Evolutionary conservation across 2,329 filamentous ascomycete species (phyloP).

Genomic region (Mycocentrospora acerina): DNA sequence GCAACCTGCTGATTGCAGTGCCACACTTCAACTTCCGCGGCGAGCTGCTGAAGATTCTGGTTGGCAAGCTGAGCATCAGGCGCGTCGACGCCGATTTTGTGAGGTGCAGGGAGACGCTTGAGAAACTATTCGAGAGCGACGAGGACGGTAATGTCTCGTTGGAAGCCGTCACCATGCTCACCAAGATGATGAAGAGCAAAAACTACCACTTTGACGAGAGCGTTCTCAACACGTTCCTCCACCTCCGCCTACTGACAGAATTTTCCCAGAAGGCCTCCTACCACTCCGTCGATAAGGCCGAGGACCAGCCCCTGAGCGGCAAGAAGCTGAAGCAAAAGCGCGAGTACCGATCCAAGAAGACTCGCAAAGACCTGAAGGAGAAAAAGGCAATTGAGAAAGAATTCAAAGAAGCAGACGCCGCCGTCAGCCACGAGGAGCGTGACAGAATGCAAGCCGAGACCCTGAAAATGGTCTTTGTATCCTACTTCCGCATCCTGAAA

Average conservation of each 20-base stretch:
- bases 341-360: conserved; percentile 85
- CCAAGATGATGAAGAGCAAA: conserved; percentile 92
- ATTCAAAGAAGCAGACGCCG: conserved; percentile 87
- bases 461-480: conserved; percentile 90
- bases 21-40: conserved; percentile 96
- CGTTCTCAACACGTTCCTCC: conserved; percentile 87
- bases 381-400: conserved; percentile 88
- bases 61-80: conserved; percentile 76
- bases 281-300: conserved; percentile 68
- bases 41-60: conserved; percentile 83
- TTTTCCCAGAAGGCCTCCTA: conserved; percentile 82
- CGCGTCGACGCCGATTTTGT: conserved; percentile 72
- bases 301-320: conserved; percentile 47
- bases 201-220: conserved; percentile 82
- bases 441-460: conserved; percentile 95
- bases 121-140: conserved; percentile 80
- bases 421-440: conserved; percentile 87
- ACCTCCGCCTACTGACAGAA: conserved; percentile 83
- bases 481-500: conserved; percentile 94
- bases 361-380: conserved; percentile 81
- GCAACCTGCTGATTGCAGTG: conserved; percentile 75
- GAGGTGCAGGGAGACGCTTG: conserved; percentile 76
- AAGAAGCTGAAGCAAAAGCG: conserved; percentile 73
- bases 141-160: conserved; percentile 87
- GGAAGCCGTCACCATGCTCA: conserved; percentile 79